Evolutionary conservation across 495 filamentous ascomycete species (phyloP).

Genomic region (Daldinia bambusicola): DNA sequence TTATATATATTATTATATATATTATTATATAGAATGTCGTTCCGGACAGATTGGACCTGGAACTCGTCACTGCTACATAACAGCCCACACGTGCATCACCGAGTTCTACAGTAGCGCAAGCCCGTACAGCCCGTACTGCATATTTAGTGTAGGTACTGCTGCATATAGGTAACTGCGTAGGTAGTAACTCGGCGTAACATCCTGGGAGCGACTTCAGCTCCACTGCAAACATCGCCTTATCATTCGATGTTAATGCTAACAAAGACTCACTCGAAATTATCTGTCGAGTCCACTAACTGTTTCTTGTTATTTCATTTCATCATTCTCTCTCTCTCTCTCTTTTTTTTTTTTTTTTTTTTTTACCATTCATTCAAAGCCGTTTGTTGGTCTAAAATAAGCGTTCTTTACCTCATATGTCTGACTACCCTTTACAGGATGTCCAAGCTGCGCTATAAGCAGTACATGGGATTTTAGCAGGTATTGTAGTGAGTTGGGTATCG

Average conservation of each 20-base stretch:
- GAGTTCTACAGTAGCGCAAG: conserved; percentile 32
- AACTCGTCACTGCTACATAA: conserved; percentile 10
- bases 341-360: too few species aligned
- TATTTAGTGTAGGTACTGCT: background rate
- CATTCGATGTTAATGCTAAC: conserved; percentile 11
- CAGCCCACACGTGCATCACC: conserved; percentile 19
- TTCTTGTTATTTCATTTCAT: too few species aligned
- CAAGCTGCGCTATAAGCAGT: too few species aligned
- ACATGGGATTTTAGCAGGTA: too few species aligned
- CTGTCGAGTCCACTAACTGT: background rate
- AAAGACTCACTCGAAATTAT: conserved; percentile 15
- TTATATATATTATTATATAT: too few species aligned
- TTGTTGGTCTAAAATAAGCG: too few species aligned
- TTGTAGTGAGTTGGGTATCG: too few species aligned
- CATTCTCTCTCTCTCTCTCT: too few species aligned
- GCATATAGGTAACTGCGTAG: too few species aligned
- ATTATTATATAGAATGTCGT: background rate
- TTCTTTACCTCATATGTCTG: too few species aligned
- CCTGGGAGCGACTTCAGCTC: conserved; percentile 6
- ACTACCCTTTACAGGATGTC: too few species aligned
- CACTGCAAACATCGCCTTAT: conserved; percentile 27
- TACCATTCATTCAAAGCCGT: too few species aligned
- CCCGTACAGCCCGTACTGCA: background rate
- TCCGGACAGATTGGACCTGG: conserved; percentile 8
- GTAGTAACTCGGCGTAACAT: conserved; percentile 24